phyloP scores from a whole-genome alignment of 805 yeast genomes.

The Candida chauliodis region DNA sequence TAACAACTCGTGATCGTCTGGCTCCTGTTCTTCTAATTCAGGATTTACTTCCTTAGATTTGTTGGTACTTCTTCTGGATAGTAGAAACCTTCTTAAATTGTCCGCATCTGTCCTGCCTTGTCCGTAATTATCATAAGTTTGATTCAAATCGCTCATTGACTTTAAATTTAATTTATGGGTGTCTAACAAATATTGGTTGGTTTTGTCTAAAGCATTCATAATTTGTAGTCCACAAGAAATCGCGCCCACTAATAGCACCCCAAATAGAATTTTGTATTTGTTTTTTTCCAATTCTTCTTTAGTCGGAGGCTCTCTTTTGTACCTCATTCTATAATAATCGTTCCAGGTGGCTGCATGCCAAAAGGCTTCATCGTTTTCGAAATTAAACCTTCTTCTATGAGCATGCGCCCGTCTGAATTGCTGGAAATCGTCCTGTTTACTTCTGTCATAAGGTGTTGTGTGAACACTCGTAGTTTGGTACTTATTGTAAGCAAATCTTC shows the following conservation, averaged over 20 bases:
- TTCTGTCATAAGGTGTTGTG: constrained; percentile 12
- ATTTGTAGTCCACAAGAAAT: constrained; percentile 32
- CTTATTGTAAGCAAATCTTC: constrained; percentile 28
- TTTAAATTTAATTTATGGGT: constrained; percentile 23
- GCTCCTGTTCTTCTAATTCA: constrained; percentile 16
- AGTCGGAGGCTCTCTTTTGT: constrained; percentile 36
- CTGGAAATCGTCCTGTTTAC: constrained; percentile 19
- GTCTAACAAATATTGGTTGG: constrained; percentile 26
- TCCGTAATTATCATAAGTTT: constrained; percentile 25
- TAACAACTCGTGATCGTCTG: constrained; percentile 27
- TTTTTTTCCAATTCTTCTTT: constrained; percentile 39
- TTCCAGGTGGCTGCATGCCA: constrained; percentile 68
- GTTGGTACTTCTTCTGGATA: constrained; percentile 27
- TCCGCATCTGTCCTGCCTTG: constrained; percentile 25
- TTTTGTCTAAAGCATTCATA: constrained; percentile 33
- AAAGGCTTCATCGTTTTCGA: constrained; percentile 39
- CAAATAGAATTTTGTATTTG: constrained; percentile 38
- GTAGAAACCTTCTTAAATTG: constrained; percentile 31
- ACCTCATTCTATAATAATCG: constrained; percentile 48
- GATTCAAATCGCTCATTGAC: constrained; percentile 26
- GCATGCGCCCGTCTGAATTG: constrained; percentile 37
- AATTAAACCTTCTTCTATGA: constrained; percentile 29
- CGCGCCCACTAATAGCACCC: constrained; percentile 30
- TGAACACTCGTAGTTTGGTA: constrained; percentile 27
- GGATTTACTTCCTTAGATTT: constrained; percentile 17